Percentiles rank a stretch among this genome's conserved stretches.
Conservation (phyloP, 148 eudicot species). For the Camellia sinensis region DNA sequence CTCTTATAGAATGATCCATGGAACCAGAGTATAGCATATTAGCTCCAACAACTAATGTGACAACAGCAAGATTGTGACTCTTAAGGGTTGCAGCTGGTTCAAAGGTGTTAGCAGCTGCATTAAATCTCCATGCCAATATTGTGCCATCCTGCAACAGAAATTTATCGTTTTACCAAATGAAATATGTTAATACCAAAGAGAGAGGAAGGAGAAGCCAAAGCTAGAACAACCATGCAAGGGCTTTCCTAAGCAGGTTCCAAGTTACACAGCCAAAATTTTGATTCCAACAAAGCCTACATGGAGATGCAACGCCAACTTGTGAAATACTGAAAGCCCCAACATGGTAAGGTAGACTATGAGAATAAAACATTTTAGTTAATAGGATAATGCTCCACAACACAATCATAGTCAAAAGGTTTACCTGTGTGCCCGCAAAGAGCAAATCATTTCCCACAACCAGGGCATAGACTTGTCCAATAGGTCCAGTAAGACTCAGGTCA, state of each 20-base stretch:
- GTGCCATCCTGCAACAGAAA: conserved; percentile 64
- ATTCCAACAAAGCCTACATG: not conserved
- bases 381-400: not conserved
- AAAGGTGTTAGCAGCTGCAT: conserved; percentile 64
- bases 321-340: not conserved
- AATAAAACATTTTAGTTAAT: not conserved
- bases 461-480: conserved; percentile 89
- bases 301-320: not conserved
- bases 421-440: conserved; percentile 91
- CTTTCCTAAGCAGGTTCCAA: not conserved
- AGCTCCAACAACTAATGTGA: conserved; percentile 86
- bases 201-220: not conserved
- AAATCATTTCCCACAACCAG: conserved; percentile 85
- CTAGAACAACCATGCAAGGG: not conserved
- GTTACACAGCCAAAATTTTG: not conserved
- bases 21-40: conserved; percentile 95
- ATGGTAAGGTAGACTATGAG: not conserved
- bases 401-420: conserved; percentile 18
- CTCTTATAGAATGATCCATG: conserved; percentile 76
- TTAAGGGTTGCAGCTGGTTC: conserved; percentile 86
- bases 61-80: conserved; percentile 80
- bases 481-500: conserved; percentile 81
- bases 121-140: conserved; percentile 90
- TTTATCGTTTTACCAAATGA: not conserved
- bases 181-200: conserved; percentile 7